Conservation (phyloP, 371 early-diverging fungal species). For the Amoeboaphelidium protococcarum region DNA sequence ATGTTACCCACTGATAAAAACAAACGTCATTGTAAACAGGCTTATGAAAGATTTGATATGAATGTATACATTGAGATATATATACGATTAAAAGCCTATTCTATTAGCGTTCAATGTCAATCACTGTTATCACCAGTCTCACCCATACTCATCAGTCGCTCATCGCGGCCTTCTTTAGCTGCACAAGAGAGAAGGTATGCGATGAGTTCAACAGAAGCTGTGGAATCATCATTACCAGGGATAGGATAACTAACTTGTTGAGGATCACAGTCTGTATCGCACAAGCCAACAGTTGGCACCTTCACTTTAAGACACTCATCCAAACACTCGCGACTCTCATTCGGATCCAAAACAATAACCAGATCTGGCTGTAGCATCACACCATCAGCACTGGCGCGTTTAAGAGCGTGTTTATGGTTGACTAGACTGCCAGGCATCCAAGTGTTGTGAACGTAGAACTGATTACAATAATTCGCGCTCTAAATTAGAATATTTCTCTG, state of each 20-base stretch:
- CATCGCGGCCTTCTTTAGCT: no score
- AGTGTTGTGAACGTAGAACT: constrained; percentile 44
- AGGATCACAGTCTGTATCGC: constrained; percentile 82
- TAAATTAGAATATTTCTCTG: constrained; percentile 36
- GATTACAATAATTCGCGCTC: constrained; percentile 46
- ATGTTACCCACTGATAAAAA: no score
- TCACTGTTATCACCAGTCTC: no score
- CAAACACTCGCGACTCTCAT: constrained; percentile 50
- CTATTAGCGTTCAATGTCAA: no score
- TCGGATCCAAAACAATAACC: constrained; percentile 52
- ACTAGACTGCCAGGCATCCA: constrained; percentile 82
- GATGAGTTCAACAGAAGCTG: constrained; percentile 46
- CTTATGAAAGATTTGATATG: no score
- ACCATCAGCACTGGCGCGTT: constrained; percentile 1
- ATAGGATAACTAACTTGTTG: constrained; percentile 71
- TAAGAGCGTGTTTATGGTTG: constrained; percentile 44
- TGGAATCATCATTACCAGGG: constrained; percentile 80
- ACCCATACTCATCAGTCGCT: no score
- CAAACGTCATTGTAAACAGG: no score
- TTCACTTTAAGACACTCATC: constrained; percentile 47
- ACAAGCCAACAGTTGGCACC: constrained; percentile 70
- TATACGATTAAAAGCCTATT: no score
- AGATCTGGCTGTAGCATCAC: constrained; percentile 32
- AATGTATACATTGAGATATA: no score
- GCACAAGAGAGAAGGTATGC: constrained; percentile 56